phyloP scores from a whole-genome alignment of 495 filamentous ascomycete species.

The Hypoxylon crocopeplum region DNA sequence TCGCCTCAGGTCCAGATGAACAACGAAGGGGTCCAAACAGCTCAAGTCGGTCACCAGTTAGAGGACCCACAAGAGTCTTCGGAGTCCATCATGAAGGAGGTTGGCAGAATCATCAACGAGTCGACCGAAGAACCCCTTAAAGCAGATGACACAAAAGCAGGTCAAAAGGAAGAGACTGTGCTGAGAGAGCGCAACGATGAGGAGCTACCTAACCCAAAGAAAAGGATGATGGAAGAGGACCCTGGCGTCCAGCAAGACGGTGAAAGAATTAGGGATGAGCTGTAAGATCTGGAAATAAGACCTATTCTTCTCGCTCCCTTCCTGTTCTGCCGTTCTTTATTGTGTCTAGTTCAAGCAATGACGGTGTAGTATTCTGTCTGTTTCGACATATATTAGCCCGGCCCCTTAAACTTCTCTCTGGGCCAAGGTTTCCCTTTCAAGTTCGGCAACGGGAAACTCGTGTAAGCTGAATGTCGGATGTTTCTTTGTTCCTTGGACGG shows the following conservation, averaged over 20 bases:
- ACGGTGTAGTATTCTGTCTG: slow-evolving; percentile 22
- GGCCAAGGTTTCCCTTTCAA: slow-evolving; percentile 7
- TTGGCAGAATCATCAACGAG: slow-evolving; percentile 60
- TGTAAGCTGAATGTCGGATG: slow-evolving; percentile 9
- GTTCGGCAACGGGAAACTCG: neutral
- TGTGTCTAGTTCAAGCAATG: neutral
- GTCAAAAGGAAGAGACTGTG: slow-evolving; percentile 47
- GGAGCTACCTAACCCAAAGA: slow-evolving; percentile 72
- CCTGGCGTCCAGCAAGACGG: slow-evolving; percentile 16
- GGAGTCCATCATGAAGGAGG: slow-evolving; percentile 53
- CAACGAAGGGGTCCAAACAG: slow-evolving; percentile 56
- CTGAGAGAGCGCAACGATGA: slow-evolving; percentile 55
- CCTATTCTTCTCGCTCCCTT: neutral
- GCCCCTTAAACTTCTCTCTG: neutral
- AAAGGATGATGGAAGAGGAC: slow-evolving; percentile 82
- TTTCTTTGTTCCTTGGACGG: slow-evolving; percentile 29
- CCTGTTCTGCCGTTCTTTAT: slow-evolving; percentile 2
- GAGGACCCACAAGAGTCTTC: slow-evolving; percentile 27
- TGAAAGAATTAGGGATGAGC: slow-evolving; percentile 47
- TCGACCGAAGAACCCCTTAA: slow-evolving; percentile 23
- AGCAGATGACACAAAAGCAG: slow-evolving; percentile 9
- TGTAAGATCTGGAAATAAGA: slow-evolving; percentile 39
- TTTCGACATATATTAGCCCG: slow-evolving; percentile 29
- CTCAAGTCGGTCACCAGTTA: slow-evolving; percentile 35
- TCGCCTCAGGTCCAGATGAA: slow-evolving; percentile 47